Evolutionary conservation across 176 grass and related monocot species (phyloP), one percentile per base, ranked within the genome.

Genomic region (Oryza rufipogon): DNA sequence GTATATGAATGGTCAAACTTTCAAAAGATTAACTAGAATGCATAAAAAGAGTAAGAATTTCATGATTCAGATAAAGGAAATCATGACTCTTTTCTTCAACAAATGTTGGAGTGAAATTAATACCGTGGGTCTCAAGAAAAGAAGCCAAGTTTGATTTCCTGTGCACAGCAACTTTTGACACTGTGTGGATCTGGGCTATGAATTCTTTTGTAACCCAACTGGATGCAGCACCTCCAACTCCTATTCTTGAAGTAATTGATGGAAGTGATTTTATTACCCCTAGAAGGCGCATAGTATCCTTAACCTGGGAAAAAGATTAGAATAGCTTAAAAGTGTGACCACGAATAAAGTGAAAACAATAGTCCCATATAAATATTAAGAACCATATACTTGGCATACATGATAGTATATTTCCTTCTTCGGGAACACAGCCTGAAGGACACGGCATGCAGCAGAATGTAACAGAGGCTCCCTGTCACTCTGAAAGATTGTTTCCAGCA

Each of bases 161-260:
- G 68, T 90, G 86, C 79, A 90, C 73, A 80, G 96, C 89, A 75
- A 98, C 89, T 87, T 95, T 95, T 11, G 93, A 92, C 68, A 98
- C 91, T 34, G 93, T 92, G 85, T 93, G 91, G 68, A 95, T 93
- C 81, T 98, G 96, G 74, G 89, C 87, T 80, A 92, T 92, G 84
- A 98, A 98, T 79, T 98, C 96, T 86, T 93, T 95, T 83, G 92
- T 88, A 80, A 98, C 93, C 93, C 96, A 98, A 34, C 85, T 86
- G 80, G 96, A 95, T 83, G 93, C 91, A 83, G 96, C 42, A 44
- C 42, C 42, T 44, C 42, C 42, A 93, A 49, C 47, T 49, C 47
- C 47, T 49, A 41, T 91, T 93, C 95, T 93, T 90, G 92, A 93
- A 77, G 75, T 95, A 77, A 98, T 90, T 79, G 85, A 82, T 76